These are phyloP conservation scores for Pseudomonodictys pantanalensis DNA, from an alignment of 495 filamentous ascomycete species.

Conservation along the genomic window DNA sequence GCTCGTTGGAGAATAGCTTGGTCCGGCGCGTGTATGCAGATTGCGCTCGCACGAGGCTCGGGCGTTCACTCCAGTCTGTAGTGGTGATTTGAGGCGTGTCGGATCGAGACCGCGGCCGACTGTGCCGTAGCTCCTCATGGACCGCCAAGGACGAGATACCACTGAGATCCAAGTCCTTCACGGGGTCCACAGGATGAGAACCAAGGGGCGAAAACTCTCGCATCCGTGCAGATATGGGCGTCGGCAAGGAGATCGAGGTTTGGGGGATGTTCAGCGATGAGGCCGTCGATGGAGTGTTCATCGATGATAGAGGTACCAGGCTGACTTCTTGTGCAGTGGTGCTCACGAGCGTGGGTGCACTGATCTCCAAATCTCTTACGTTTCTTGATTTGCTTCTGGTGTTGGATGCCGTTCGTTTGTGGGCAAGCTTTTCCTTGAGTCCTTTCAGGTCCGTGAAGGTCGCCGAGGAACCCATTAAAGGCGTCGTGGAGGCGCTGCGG, in stretches of 20 bases:
- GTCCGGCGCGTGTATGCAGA: slow-evolving; percentile 23
- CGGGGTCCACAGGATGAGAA: slow-evolving; percentile 23
- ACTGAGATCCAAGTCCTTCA: slow-evolving; percentile 10
- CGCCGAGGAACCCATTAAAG: background rate
- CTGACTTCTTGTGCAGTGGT: slow-evolving; percentile 21
- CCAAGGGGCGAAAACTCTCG: slow-evolving; percentile 23
- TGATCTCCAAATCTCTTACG: slow-evolving; percentile 22
- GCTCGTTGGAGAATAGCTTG: slow-evolving; percentile 17
- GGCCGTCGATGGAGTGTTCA: background rate
- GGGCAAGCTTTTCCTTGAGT: slow-evolving; percentile 8
- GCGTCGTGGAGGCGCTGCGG: slow-evolving; percentile 18
- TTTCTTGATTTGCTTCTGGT: slow-evolving; percentile 4
- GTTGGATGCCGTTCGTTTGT: slow-evolving; percentile 9
- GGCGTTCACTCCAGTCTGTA: background rate
- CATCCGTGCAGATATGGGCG: background rate
- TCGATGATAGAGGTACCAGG: slow-evolving; percentile 20
- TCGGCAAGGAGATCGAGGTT: background rate
- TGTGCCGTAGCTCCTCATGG: background rate
- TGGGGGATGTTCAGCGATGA: background rate
- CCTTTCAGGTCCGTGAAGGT: slow-evolving; percentile 18
- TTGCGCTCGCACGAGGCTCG: slow-evolving; percentile 8
- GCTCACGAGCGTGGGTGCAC: slow-evolving; percentile 22
- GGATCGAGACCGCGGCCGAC: slow-evolving; percentile 2
- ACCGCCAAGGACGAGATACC: background rate
- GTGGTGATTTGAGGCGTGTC: background rate